Percentiles rank a stretch among this genome's conserved stretches.
These are phyloP conservation scores for Bipolaris zeicola DNA, from an alignment of 2,329 filamentous ascomycete species.

Conservation along the genomic window DNA sequence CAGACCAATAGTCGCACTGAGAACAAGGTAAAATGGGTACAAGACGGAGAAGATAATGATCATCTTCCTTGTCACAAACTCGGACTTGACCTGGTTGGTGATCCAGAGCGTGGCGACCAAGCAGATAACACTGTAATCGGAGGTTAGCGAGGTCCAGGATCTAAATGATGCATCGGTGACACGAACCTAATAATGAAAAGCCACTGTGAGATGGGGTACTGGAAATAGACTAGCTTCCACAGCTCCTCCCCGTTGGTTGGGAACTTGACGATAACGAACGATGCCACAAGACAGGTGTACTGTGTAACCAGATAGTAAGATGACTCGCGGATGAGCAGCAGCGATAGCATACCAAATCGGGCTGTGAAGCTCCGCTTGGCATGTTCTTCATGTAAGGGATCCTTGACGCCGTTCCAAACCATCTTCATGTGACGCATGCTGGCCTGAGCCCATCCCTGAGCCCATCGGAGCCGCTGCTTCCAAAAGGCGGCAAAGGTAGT, in stretches of 20 bases:
- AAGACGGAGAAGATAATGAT: constrained; percentile 52
- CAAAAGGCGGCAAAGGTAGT: constrained; percentile 53
- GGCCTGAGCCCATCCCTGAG: constrained; percentile 59
- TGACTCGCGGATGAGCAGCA: constrained; percentile 54
- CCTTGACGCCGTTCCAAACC: constrained; percentile 50
- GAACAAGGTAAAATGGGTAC: constrained; percentile 53
- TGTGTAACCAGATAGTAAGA: constrained; percentile 58
- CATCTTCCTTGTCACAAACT: constrained; percentile 51
- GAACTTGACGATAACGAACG: constrained; percentile 54
- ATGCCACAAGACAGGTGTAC: constrained; percentile 54
- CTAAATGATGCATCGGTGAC: constrained; percentile 8
- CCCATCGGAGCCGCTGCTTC: constrained; percentile 59
- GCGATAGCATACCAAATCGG: constrained; percentile 53
- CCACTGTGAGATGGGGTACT: constrained; percentile 57
- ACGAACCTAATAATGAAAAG: constrained; percentile 53
- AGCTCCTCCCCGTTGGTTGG: constrained; percentile 48
- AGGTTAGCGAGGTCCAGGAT: constrained; percentile 19
- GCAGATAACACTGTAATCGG: constrained; percentile 46
- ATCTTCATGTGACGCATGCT: constrained; percentile 52
- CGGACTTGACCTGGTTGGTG: constrained; percentile 53
- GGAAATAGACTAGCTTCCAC: constrained; percentile 54
- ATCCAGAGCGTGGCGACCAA: constrained; percentile 55
- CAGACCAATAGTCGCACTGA: constrained; percentile 54
- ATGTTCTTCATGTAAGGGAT: constrained; percentile 33
- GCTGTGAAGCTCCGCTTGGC: constrained; percentile 43